These are phyloP conservation scores for Neostapfia colusana DNA, from an alignment of 176 grass and related monocot species.

Conservation along the genomic window DNA sequence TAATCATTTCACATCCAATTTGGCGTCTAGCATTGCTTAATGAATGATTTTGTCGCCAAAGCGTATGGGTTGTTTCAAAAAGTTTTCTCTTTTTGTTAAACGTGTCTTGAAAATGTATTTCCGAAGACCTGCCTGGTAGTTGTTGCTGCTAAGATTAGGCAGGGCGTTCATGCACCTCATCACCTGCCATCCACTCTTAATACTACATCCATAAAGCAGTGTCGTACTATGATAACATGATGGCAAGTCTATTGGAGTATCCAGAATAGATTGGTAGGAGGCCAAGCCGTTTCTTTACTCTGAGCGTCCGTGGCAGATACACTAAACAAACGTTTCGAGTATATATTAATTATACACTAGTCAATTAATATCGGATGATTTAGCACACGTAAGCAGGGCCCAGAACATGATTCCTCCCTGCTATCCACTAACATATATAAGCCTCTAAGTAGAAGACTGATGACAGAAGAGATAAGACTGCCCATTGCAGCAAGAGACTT, in stretches of 20 bases:
- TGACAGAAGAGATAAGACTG: constrained; percentile 31
- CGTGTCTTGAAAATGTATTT: not conserved
- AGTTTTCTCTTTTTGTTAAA: constrained; percentile 17
- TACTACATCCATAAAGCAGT: not conserved
- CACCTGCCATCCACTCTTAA: constrained; percentile 31
- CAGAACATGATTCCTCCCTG: constrained; percentile 23
- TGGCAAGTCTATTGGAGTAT: constrained; percentile 3
- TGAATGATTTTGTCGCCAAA: not conserved
- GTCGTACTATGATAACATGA: constrained; percentile 1
- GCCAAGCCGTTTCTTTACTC: constrained; percentile 12
- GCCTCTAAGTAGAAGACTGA: constrained; percentile 11
- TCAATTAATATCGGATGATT: not conserved
- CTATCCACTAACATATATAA: constrained; percentile 21
- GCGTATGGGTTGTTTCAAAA: not conserved
- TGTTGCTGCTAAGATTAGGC: constrained; percentile 30
- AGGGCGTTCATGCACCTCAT: constrained; percentile 4
- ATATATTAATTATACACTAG: constrained; percentile 4
- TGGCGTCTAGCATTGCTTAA: constrained; percentile 21
- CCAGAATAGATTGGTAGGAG: not conserved
- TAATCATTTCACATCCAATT: constrained; percentile 46
- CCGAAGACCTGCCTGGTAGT: constrained; percentile 8
- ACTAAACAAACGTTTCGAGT: constrained; percentile 21
- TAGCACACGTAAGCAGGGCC: constrained; percentile 37
- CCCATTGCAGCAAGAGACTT: not conserved
- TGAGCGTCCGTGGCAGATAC: constrained; percentile 4